phyloP scores from a whole-genome alignment of 2,329 filamentous ascomycete species.

The Byssoonygena ceratinophila region DNA sequence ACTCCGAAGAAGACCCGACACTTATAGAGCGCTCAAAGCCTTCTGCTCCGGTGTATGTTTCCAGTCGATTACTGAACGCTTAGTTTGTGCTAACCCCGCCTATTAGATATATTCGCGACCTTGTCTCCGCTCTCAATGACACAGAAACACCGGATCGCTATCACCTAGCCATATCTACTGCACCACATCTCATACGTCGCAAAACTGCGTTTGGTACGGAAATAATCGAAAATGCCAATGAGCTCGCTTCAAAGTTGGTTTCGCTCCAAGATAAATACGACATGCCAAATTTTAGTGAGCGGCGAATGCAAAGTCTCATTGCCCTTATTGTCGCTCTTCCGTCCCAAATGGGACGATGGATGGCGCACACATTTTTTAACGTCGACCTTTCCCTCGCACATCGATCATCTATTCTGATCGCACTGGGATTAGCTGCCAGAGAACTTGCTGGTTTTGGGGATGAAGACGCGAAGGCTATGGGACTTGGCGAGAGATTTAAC shows the following conservation, averaged over 20 bases:
- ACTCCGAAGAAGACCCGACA: slow-evolving; percentile 88
- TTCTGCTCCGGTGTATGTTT: slow-evolving; percentile 59
- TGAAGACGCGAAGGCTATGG: slow-evolving; percentile 37
- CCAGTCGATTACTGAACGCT: neutral
- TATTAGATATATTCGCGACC: slow-evolving; percentile 63
- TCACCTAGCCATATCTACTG: slow-evolving; percentile 64
- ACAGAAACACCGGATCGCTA: slow-evolving; percentile 77
- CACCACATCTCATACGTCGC: slow-evolving; percentile 69
- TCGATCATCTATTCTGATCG: slow-evolving; percentile 67
- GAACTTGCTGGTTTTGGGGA: slow-evolving; percentile 70
- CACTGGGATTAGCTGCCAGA: slow-evolving; percentile 68
- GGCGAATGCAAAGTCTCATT: slow-evolving; percentile 69
- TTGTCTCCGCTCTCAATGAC: slow-evolving; percentile 68
- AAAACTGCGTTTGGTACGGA: slow-evolving; percentile 85
- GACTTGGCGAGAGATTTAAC: slow-evolving; percentile 27
- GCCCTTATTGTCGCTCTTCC: slow-evolving; percentile 69
- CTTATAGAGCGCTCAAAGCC: slow-evolving; percentile 73
- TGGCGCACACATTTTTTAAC: slow-evolving; percentile 74
- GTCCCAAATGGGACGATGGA: slow-evolving; percentile 68
- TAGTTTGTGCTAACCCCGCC: slow-evolving; percentile 14
- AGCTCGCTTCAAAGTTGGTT: slow-evolving; percentile 64
- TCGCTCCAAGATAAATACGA: slow-evolving; percentile 80
- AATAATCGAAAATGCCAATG: slow-evolving; percentile 70
- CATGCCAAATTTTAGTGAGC: slow-evolving; percentile 63
- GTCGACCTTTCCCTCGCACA: slow-evolving; percentile 86